Base-by-base conservation (phyloP, 2,329 filamentous ascomycete genomes). In the Botryotinia calthae region DNA sequence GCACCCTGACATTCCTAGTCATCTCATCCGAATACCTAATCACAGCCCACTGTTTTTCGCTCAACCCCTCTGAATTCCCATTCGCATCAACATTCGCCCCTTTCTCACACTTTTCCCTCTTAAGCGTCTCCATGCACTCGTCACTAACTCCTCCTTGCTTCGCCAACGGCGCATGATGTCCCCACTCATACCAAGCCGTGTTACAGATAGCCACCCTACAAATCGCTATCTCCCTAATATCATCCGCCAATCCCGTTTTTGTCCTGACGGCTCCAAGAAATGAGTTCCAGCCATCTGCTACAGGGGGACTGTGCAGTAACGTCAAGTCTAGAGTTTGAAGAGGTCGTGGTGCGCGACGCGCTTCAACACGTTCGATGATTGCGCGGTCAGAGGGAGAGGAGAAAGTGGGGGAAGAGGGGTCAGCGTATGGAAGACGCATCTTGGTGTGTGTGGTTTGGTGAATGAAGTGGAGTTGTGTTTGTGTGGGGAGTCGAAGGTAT, bases 121-220 rank as follows among this genome's bases (percentile, higher is more conserved):
- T 76, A 22, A 80, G 67, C 2, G 75, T 46, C 75, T 78, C 76
- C 75, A 80, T 73, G 4, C 75, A 78, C 72, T 78, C 77, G 25
- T 79, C 78, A 64, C 73, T 77, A 16, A 80, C 78, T 12, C 79
- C 79, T 16, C 78, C 79, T 12, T 73, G 77, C 69, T 80, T 37
- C 20, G 78, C 83, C 7, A 87, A 86, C 22, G 93, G 93, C 25
- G 90, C 90, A 80, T 97, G 94, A 71, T 93, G 88, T 51, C 84
- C 87, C 93, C 93, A 97, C 82, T 97, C 94, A 82, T 94, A 97
- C 89, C 91, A 93, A 2, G 94, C 94, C 28, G 86, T 82, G 82
- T 97, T 97, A 78, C 93, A 87, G 25, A 91, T 90, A 20, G 94
- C 94, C 22, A 97, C 92, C 66, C 93, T 88, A 79, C 89, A 93